These are phyloP conservation scores for Fusarium buharicum DNA, from an alignment of 2,329 filamentous ascomycete species.

Conservation along the genomic window DNA sequence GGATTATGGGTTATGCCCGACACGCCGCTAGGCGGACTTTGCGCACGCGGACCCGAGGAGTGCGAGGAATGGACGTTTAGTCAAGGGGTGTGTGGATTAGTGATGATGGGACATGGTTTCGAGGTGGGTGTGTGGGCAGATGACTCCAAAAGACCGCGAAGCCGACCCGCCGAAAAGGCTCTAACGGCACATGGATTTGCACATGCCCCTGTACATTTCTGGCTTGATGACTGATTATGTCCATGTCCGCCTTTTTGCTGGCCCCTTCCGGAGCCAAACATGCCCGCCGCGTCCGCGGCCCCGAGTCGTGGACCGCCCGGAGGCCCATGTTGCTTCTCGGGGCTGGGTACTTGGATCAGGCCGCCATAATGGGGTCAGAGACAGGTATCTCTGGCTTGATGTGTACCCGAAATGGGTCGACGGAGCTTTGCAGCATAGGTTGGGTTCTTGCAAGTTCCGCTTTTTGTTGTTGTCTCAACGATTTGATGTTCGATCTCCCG, in stretches of 20 bases:
- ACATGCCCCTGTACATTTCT: slow-evolving; percentile 25
- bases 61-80: slow-evolving; percentile 37
- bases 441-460: slow-evolving; percentile 8
- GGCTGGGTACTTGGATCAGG: slow-evolving; percentile 34
- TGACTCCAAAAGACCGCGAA: slow-evolving; percentile 38
- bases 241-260: neutral
- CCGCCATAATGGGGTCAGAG: slow-evolving; percentile 6
- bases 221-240: slow-evolving; percentile 3
- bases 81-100: slow-evolving; percentile 32
- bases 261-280: slow-evolving; percentile 9
- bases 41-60: slow-evolving; percentile 49
- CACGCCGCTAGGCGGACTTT: slow-evolving; percentile 49
- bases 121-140: slow-evolving; percentile 20
- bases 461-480: slow-evolving; percentile 8
- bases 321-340: slow-evolving; percentile 29
- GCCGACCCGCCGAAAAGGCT: slow-evolving; percentile 26
- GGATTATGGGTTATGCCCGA: slow-evolving; percentile 45
- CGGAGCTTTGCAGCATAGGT: slow-evolving; percentile 5
- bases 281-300: slow-evolving; percentile 27
- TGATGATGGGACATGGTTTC: slow-evolving; percentile 24
- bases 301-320: slow-evolving; percentile 21
- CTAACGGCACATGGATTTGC: slow-evolving; percentile 27
- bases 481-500: neutral
- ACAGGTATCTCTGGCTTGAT: slow-evolving; percentile 25
- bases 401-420: slow-evolving; percentile 26